These are phyloP conservation scores for Sclerotinia glacialis DNA, from an alignment of 2,329 filamentous ascomycete species.

Conservation along the genomic window DNA sequence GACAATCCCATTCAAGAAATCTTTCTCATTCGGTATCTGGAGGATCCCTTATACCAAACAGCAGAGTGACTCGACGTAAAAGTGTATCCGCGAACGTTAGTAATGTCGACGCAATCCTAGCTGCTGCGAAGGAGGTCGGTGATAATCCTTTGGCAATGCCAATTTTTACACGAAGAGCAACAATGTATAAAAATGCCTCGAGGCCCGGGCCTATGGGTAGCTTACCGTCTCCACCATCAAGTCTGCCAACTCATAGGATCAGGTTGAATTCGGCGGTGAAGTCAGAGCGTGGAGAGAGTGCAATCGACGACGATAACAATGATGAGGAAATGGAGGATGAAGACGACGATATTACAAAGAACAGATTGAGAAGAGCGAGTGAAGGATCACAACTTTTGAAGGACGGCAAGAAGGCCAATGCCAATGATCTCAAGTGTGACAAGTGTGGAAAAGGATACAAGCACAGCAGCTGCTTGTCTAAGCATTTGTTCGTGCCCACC, in stretches of 20 bases:
- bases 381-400: slow-evolving; percentile 82
- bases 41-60: slow-evolving; percentile 72
- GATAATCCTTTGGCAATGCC: slow-evolving; percentile 58
- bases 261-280: slow-evolving; percentile 52
- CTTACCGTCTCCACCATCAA: slow-evolving; percentile 64
- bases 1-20: slow-evolving; percentile 51
- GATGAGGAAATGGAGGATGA: slow-evolving; percentile 56
- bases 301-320: slow-evolving; percentile 66
- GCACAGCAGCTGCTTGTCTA: slow-evolving; percentile 99
- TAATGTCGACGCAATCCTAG: slow-evolving; percentile 73
- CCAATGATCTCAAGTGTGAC: slow-evolving; percentile 88
- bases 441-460: slow-evolving; percentile 99
- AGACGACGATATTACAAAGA: slow-evolving; percentile 45
- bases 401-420: slow-evolving; percentile 74
- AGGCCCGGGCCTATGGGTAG: slow-evolving; percentile 54
- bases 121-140: slow-evolving; percentile 63
- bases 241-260: slow-evolving; percentile 56
- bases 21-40: slow-evolving; percentile 81
- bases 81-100: slow-evolving; percentile 77
- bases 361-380: slow-evolving; percentile 64
- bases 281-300: slow-evolving; percentile 54
- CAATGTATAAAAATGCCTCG: slow-evolving; percentile 63
- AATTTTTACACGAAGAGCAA: slow-evolving; percentile 63
- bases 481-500: slow-evolving; percentile 95
- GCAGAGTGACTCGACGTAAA: slow-evolving; percentile 89